Evolutionary conservation across 2,329 filamentous ascomycete species (phyloP), one percentile per base, ranked within the genome.

Genomic region (Didymella arachidicola): DNA sequence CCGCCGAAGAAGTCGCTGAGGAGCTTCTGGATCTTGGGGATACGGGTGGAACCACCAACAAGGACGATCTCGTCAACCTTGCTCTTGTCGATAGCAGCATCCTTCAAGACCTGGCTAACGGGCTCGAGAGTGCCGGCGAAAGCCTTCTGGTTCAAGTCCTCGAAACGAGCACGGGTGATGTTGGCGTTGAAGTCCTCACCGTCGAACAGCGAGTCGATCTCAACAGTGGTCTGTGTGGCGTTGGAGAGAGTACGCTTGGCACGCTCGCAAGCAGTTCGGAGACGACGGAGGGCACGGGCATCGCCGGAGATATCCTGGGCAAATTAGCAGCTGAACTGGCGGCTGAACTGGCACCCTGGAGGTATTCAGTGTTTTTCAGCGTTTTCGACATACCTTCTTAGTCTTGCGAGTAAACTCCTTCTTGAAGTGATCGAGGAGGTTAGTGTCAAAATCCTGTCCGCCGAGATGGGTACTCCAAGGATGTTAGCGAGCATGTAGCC

Each of bases 231-330:
- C 84, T 97, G 93, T 61, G 95, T 94, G 81, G 92, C 94, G 83
- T 93, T 96, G 79, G 95, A 98, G 54, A 98, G 88, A 67, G 95
- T 98, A 83, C 95, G 90, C 92, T 99, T 99, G 82, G 95, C 95
- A 87, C 95, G 94, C 86, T 99, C 95, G 83, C 95, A 98, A 83
- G 94, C 94, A 75, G 95, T 98, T 74, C 95, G 88, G 77, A 99
- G 91, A 85, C 95, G 90, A 79, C 95, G 92, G 66, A 99, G 91
- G 66, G 95, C 95, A 82, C 95, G 92, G 70, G 95, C 82, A 78
- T 98, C 95, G 67, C 87, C 86, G 60, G 87, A 89, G 65, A 97
- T 84, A 46, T 71, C 94, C 59, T 16, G 25, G 38, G 18, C 26
- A 43, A 53, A 66, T 71, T 86, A 64, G 54, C 30, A 19, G 7